Percentiles rank a stretch among this genome's conserved stretches.
Conservation (phyloP, 257 asterid species). For the Apocynum venetum region DNA sequence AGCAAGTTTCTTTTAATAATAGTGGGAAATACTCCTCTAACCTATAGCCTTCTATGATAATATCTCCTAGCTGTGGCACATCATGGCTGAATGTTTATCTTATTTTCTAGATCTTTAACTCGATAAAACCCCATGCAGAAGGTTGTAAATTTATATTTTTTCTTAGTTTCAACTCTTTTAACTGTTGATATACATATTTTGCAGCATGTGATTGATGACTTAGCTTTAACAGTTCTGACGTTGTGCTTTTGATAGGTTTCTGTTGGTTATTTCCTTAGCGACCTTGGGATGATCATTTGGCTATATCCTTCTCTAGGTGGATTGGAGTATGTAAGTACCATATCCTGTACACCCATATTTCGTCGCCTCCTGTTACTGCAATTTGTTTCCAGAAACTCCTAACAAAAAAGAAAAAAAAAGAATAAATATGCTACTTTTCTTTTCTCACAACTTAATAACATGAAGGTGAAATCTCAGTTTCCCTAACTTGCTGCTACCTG, state of each 20-base stretch:
- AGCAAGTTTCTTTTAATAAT: not conserved
- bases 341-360: conserved; percentile 5
- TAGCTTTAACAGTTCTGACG: not conserved
- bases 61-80: not conserved
- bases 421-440: not conserved
- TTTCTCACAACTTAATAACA: not conserved
- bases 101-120: not conserved
- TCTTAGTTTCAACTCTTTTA: not conserved
- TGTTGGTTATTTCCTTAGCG: conserved; percentile 68
- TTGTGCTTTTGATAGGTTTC: conserved; percentile 46
- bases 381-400: not conserved
- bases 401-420: too few species aligned
- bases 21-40: not conserved
- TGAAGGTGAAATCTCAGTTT: too few species aligned
- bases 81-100: not conserved
- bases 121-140: not conserved
- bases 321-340: conserved; percentile 73
- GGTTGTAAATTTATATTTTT: not conserved
- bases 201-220: not conserved
- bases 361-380: not conserved
- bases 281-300: conserved; percentile 84
- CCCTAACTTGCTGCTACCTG: conserved; percentile 8
- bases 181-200: not conserved
- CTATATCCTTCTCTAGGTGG: conserved; percentile 76
- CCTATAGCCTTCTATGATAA: not conserved